These are phyloP conservation scores for Musa beccarii DNA, from an alignment of 176 grass and related monocot genomes.

Conservation along the genomic window DNA sequence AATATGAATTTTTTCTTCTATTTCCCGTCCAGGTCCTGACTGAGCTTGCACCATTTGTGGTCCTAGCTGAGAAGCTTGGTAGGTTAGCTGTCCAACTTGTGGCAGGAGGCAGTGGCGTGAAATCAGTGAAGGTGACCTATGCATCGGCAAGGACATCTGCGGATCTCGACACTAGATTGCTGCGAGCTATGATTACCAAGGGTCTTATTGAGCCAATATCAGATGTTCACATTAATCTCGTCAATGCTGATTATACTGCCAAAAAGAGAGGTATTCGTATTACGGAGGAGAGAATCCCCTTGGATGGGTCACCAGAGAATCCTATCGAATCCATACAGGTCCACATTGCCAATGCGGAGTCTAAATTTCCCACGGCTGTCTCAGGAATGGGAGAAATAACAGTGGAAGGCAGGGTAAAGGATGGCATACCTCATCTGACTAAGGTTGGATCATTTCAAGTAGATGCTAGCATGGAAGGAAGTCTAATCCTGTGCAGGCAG, in stretches of 20 bases:
- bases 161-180: slow-evolving; percentile 70
- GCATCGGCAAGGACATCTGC: slow-evolving; percentile 55
- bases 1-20: neutral
- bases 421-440: slow-evolving; percentile 59
- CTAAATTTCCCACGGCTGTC: slow-evolving; percentile 69
- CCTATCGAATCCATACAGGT: slow-evolving; percentile 69
- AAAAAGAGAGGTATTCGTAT: slow-evolving; percentile 61
- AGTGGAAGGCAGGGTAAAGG: slow-evolving; percentile 62
- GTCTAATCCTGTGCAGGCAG: slow-evolving; percentile 68
- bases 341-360: slow-evolving; percentile 65
- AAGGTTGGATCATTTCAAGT: slow-evolving; percentile 58
- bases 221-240: slow-evolving; percentile 61
- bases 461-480: slow-evolving; percentile 76
- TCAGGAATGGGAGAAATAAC: slow-evolving; percentile 56
- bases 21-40: slow-evolving; percentile 35
- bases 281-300: slow-evolving; percentile 45
- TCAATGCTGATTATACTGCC: slow-evolving; percentile 71
- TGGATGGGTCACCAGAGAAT: slow-evolving; percentile 45
- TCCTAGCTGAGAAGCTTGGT: slow-evolving; percentile 83
- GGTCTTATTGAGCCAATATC: slow-evolving; percentile 83
- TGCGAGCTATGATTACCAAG: slow-evolving; percentile 64
- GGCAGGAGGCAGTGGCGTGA: slow-evolving; percentile 56
- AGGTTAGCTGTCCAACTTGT: slow-evolving; percentile 78
- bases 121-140: slow-evolving; percentile 63
- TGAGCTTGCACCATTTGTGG: slow-evolving; percentile 56